Base-by-base conservation (phyloP, 176 grass and related monocot genomes). In the Juncus inflexus region DNA sequence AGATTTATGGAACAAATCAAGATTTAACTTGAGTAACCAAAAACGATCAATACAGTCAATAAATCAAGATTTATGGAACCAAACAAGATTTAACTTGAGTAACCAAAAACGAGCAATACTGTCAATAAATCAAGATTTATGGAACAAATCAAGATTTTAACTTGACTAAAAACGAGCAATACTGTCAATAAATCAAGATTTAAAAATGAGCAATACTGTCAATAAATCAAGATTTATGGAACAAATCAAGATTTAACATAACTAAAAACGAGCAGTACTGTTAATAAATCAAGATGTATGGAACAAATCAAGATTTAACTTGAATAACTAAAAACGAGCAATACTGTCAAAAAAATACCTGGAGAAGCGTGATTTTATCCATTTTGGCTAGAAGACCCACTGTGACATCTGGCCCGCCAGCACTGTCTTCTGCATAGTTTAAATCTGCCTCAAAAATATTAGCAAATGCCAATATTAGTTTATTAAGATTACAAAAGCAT, bases 351-450 rank as follows among this genome's bases (percentile, higher is more conserved):
- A 4, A 3, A 52, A 67, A 50, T 9, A 99, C 88, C 88, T 99
- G 94, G 63, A 99, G 82, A 61, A 99, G 78, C 79, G 88, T 99
- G 41, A 97, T 85, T 86, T 91, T 97, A 73, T 92, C 88, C 85
- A 80, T 92, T 75, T 92, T 97, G 63, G 79, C 64, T 71, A 99
- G 94, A 81, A 86, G 79, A 4, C 80, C 94, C 49, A 92, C 88
- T 11, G 94, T 92, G 60, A 99, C 85, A 84, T 99, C 94, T 9
- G 88, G 58, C 51, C 88, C 94, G 53, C 88, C 94, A 69, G 88
- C 94, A 78, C 85, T 92, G 72, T 99, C 88, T 77, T 99, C 94
- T 37, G 84, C 54, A 39, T 99, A 99, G 77, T 99, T 99, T 50
- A 99, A 63, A 90, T 99, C 88, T 99, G 82, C 66, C 8, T 40